Base-by-base conservation (phyloP, 2,329 filamentous ascomycete species). In the Dactylella cylindrospora region DNA sequence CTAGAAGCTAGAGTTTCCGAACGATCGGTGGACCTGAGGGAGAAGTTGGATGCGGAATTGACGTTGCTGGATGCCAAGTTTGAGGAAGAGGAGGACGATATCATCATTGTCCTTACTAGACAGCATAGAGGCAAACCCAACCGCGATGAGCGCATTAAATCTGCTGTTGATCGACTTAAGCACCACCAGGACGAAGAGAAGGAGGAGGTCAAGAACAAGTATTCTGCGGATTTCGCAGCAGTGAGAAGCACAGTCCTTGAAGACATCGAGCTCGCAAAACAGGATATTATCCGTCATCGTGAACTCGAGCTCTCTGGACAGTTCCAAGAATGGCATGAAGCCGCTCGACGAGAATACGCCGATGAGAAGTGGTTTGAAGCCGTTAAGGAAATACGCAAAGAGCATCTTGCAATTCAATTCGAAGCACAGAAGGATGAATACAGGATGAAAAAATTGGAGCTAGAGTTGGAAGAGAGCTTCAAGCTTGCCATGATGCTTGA, bases 401-500 rank as follows among this genome's bases (percentile, higher is more conserved):
- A 61, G 15, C 55, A 61, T 19, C 36, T 61, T 2, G 55, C 55
- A 2, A 61, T 61, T 22, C 55, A 61, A 32, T 61, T 61, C n/a
- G 55, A 61, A 43, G 55, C 55, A 5, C 55, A 61, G n/a, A 61
- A 61, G 15, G 55, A 61, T 19, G 55, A 61, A 35, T 61, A 52
- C 31, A 31, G 35, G 28, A 36, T 47, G 15, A 53, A 61, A 38
- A 61, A 61, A 38, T 41, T 61, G 13, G 55, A 61, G 35, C 23
- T 43, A n/a, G 55, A 61, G 23, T 26, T 61, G 6, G 55, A 61
- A 29, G 55, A 61, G 25, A 61, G 55, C 36, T 61, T 53, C 29
- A 61, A 61, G 47, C 28, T 61, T 15, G 36, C 55, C 5, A 61
- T 61, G 55, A 61, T 61, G 55, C 55, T 61, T 33, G 47, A 61